Conservation (phyloP, 2,329 filamentous ascomycete genomes). For the Xylaria sp. region DNA sequence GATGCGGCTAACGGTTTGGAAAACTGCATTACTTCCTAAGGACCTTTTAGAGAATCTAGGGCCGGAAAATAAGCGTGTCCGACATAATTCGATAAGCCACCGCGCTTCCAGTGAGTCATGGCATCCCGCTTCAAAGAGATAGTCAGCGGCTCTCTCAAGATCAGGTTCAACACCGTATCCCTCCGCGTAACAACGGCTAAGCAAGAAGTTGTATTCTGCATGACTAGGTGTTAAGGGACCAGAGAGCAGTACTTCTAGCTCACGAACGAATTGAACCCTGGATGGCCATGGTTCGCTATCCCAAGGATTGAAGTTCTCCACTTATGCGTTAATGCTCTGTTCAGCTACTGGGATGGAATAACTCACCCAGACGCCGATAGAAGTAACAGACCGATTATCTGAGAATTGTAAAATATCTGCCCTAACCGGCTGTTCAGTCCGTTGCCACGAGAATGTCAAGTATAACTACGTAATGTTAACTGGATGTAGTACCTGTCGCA, state of each 20-base stretch:
- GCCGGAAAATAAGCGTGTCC: neutral
- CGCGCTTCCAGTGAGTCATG: neutral
- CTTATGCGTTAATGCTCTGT: neutral
- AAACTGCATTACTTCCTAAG: neutral
- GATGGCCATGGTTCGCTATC: neutral
- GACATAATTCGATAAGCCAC: neutral
- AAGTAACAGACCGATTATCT: neutral
- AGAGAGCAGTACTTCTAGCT: constrained; percentile 1
- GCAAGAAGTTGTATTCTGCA: neutral
- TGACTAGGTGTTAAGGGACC: neutral
- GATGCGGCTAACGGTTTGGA: neutral
- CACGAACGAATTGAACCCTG: neutral
- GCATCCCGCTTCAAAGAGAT: neutral
- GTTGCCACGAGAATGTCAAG: neutral
- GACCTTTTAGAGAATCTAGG: neutral
- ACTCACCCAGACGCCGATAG: neutral
- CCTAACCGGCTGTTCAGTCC: neutral
- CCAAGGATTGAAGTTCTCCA: constrained; percentile 1
- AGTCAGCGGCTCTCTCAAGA: neutral
- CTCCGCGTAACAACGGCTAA: neutral
- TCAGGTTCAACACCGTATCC: neutral
- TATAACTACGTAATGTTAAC: neutral
- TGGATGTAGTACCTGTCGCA: constrained; percentile 1
- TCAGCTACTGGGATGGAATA: neutral
- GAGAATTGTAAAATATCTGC: neutral